Percentiles rank a stretch among this genome's conserved stretches.
phyloP scores from a whole-genome alignment of 2,329 filamentous ascomycete genomes.

The Sporothrix phasma region DNA sequence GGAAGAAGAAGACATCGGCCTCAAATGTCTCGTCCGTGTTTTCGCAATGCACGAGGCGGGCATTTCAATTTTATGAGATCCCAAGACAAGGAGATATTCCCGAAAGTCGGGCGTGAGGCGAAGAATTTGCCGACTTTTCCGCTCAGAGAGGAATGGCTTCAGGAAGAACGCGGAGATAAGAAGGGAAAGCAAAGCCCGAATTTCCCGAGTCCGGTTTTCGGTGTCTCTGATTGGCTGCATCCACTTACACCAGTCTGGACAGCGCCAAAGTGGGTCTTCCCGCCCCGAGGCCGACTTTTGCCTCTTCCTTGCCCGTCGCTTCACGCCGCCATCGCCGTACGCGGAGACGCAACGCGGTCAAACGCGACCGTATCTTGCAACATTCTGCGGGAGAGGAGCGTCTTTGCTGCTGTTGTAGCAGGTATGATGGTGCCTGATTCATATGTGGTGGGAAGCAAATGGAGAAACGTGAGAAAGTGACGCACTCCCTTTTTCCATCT shows the following conservation, averaged over 20 bases:
- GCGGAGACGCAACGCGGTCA: neutral
- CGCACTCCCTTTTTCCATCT: neutral
- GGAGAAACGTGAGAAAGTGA: neutral
- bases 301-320: neutral
- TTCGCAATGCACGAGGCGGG: neutral
- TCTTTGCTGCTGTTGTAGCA: neutral
- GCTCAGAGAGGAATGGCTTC: too few relatives aligned
- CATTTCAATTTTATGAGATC: neutral
- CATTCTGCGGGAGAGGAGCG: neutral
- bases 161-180: neutral
- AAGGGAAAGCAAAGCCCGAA: neutral
- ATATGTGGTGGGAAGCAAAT: neutral
- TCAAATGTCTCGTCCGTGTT: neutral
- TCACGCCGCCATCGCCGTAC: neutral
- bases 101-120: neutral
- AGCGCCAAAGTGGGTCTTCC: neutral
- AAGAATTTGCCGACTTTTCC: constrained; percentile 4
- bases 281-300: neutral
- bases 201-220: neutral
- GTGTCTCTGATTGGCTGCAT: neutral
- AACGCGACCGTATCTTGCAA: neutral
- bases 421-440: neutral
- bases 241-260: neutral
- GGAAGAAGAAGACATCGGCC: neutral
- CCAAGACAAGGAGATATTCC: neutral